These are phyloP conservation scores for Diaporthe amygdali DNA, from an alignment of 2,329 filamentous ascomycete genomes.

Conservation along the genomic window DNA sequence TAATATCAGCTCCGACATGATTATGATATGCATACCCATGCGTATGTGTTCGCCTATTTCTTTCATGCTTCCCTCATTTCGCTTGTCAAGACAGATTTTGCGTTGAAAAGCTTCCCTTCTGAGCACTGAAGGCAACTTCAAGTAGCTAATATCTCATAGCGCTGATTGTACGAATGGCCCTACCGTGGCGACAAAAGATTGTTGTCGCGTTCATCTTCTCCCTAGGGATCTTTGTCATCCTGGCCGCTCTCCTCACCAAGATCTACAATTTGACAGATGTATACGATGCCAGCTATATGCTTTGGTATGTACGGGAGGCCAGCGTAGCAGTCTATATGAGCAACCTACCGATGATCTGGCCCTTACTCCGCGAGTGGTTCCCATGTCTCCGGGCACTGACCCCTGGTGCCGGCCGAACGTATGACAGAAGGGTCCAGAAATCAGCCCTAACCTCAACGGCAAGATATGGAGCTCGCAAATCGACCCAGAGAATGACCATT, in stretches of 20 bases:
- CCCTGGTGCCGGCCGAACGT: neutral
- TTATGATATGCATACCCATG: slow-evolving; percentile 53
- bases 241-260: slow-evolving; percentile 48
- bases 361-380: slow-evolving; percentile 44
- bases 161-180: slow-evolving; percentile 45
- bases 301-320: slow-evolving; percentile 61
- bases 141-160: slow-evolving; percentile 26
- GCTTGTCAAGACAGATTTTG: fast-evolving
- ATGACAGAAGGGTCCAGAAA: neutral
- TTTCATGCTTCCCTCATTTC: neutral
- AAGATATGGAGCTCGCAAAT: neutral
- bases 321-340: slow-evolving; percentile 57
- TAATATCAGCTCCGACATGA: slow-evolving; percentile 52
- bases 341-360: slow-evolving; percentile 60
- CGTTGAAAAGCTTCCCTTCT: too few species aligned
- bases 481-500: neutral
- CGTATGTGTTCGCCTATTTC: slow-evolving; percentile 24
- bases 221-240: slow-evolving; percentile 54
- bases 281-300: slow-evolving; percentile 41
- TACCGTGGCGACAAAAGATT: slow-evolving; percentile 50
- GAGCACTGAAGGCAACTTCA: neutral
- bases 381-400: slow-evolving; percentile 1
- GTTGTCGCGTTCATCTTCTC: slow-evolving; percentile 53
- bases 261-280: slow-evolving; percentile 46
- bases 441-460: neutral